A percentile compares a stretch with the other conserved stretches of the same genome.
These are phyloP conservation scores for Ganoderma multipileum DNA, from an alignment of 1,284 basidiomycete genomes.

Conservation along the genomic window DNA sequence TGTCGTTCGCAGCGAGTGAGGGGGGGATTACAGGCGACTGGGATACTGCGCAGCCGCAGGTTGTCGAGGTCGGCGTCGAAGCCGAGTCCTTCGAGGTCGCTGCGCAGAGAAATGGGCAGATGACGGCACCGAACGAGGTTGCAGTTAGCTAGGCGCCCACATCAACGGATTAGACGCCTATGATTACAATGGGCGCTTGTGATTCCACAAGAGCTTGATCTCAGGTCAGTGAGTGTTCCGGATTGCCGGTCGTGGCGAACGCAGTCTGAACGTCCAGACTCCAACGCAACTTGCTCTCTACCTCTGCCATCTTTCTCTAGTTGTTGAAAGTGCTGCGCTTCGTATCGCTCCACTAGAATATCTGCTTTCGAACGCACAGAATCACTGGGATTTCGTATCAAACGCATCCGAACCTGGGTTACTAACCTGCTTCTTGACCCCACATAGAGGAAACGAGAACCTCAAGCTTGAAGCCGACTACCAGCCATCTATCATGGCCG, in stretches of 20 bases:
- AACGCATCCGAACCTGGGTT: neutral
- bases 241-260: neutral
- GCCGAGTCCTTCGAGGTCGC: constrained; percentile 4
- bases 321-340: neutral
- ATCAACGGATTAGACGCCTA: neutral
- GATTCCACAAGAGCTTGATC: neutral
- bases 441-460: neutral
- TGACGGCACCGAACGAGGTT: neutral
- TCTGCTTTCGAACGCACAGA: neutral
- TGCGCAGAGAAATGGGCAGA: constrained; percentile 1
- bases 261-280: neutral
- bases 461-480: neutral
- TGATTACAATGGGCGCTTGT: neutral
- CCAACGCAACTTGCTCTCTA: neutral
- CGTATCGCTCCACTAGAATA: neutral
- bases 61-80: constrained; percentile 5
- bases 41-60: neutral
- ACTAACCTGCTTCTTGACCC: too few relatives aligned
- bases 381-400: neutral
- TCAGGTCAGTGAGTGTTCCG: neutral
- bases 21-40: neutral
- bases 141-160: neutral
- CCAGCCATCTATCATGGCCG: constrained; percentile 22
- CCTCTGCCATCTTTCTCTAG: too few relatives aligned
- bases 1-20: neutral